Percentiles rank a stretch among this genome's conserved stretches.
Evolutionary conservation across 805 yeast genomes (phyloP).

Genomic region (Ascoidea tarda): DNA sequence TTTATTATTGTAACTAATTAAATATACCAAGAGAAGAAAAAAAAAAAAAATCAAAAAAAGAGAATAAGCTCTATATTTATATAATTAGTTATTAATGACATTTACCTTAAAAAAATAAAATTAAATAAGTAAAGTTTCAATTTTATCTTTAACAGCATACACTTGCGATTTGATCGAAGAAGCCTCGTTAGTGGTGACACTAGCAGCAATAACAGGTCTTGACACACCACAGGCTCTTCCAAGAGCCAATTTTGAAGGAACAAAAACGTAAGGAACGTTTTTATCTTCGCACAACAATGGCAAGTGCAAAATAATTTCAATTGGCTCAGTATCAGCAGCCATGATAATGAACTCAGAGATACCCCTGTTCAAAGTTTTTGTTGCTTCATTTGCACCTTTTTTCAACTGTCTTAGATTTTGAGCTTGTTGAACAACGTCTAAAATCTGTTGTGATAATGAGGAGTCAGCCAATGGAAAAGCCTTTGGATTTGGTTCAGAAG

Average conservation of each 20-base stretch:
- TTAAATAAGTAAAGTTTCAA: slow-evolving; percentile 90
- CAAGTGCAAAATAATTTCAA: slow-evolving; percentile 92
- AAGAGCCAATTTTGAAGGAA: slow-evolving; percentile 94
- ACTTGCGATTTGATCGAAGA: slow-evolving; percentile 95
- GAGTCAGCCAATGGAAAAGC: slow-evolving; percentile 99
- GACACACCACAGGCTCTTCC: slow-evolving; percentile 99
- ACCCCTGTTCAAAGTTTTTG: slow-evolving; percentile 99
- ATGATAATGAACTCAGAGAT: slow-evolving; percentile 96
- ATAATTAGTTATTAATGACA: background rate
- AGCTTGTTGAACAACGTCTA: slow-evolving; percentile 96
- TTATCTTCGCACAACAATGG: slow-evolving; percentile 98
- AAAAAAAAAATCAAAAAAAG: background rate
- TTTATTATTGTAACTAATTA: no score
- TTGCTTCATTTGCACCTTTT: slow-evolving; percentile 99
- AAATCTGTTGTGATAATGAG: slow-evolving; percentile 87
- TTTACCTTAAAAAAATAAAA: slow-evolving; percentile 1
- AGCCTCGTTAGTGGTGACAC: slow-evolving; percentile 96
- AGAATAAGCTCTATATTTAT: background rate
- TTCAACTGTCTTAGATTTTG: slow-evolving; percentile 96
- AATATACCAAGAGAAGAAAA: no score
- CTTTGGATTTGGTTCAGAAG: slow-evolving; percentile 84
- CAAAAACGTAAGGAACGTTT: slow-evolving; percentile 98
- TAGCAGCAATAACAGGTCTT: slow-evolving; percentile 97
- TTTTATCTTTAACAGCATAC: slow-evolving; percentile 96
- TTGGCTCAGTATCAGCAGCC: slow-evolving; percentile 99